phyloP scores from a whole-genome alignment of 2,329 filamentous ascomycete genomes.

The Aspergillus neoniger region DNA sequence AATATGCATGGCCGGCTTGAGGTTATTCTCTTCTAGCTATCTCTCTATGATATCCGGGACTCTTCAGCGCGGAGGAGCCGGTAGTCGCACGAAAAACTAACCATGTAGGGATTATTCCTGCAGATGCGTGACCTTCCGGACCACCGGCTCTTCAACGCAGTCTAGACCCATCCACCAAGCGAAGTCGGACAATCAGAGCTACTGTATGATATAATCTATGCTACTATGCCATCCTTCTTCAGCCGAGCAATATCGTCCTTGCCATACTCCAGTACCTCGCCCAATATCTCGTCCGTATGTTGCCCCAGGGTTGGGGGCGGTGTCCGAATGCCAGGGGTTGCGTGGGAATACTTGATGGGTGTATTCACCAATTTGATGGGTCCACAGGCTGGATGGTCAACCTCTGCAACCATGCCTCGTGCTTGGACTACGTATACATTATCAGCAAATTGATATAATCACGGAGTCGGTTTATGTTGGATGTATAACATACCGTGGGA shows the following conservation, averaged over 20 bases:
- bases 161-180: neutral
- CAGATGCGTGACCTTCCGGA: slow-evolving; percentile 1
- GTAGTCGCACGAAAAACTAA: neutral
- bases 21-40: neutral
- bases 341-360: slow-evolving; percentile 89
- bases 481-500: slow-evolving; percentile 66
- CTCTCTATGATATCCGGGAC: neutral
- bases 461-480: neutral
- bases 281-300: slow-evolving; percentile 78
- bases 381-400: slow-evolving; percentile 81
- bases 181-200: neutral
- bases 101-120: neutral
- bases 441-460: neutral
- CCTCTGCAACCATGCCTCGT: slow-evolving; percentile 83
- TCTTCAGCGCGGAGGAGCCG: slow-evolving; percentile 1
- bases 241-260: slow-evolving; percentile 62
- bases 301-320: slow-evolving; percentile 84
- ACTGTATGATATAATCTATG: slow-evolving; percentile 35
- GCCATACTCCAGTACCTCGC: slow-evolving; percentile 62
- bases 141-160: neutral
- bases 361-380: slow-evolving; percentile 89
- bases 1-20: neutral
- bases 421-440: slow-evolving; percentile 56
- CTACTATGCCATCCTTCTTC: slow-evolving; percentile 67
- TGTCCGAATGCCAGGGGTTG: slow-evolving; percentile 71